Base-by-base conservation (phyloP, 352 stramenopile genomes). In the Phytophthora litchii region DNA sequence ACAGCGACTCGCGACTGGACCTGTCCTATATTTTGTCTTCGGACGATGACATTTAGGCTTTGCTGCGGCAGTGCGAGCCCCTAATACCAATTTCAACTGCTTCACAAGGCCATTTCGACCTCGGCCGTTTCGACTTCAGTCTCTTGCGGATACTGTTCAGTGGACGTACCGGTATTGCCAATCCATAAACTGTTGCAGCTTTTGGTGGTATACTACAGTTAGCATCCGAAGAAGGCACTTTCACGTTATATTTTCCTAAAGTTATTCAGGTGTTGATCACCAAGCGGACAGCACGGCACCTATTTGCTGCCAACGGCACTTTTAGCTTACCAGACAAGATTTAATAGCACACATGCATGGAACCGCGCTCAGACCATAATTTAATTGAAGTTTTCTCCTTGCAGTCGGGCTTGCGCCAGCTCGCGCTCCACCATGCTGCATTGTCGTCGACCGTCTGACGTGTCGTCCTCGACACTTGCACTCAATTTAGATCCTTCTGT, bases 401-500 rank as follows among this genome's bases (percentile, higher is more conserved):
- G 20, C 17, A 34, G 16, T 25, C 35, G 16, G 11, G 37, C 34
- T 6, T 34, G 25, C 14, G 35, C 27, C 9, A 64, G 42, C 41
- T 64, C 54, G 25, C 60, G 60, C 38, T 60, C 46, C 20, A 69
- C 54, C 52, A 68, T 64, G 14, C 53, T 52, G 43, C 46, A 21
- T 34, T 46, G 55, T 16, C 59, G 55, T 14, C 50, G 40, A 19
- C 55, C 48, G 32, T 62, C 56, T n/a, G 54, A 52, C 12, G 60
- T 61, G 23, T 71, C 60, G 5, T 74, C 55, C 34, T 69, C 67
- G 3, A 69, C 61, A 3, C 56, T 51, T 3, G 51, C 59, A 23
- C 66, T 78, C 10, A 77, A 29, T 21, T 68, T 55, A 29, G 60
- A 69, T 3, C 61, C 54, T 42, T 78, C 53, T 14, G 50, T 53